Evolutionary conservation across 2,329 filamentous ascomycete genomes (phyloP).

Genomic region (Botrytis deweyae): DNA sequence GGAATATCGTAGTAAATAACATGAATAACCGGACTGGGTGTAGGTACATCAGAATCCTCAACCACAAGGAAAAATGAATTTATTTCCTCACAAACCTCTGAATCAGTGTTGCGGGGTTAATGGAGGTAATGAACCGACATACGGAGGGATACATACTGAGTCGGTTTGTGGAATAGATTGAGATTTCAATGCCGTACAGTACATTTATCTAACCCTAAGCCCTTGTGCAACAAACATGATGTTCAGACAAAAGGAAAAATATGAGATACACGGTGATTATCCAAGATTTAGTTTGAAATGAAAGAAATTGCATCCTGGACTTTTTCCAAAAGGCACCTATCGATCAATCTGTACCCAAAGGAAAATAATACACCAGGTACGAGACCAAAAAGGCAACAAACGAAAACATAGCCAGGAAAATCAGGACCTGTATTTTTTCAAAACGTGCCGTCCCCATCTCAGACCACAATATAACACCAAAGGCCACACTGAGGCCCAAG

Average conservation of each 20-base stretch:
- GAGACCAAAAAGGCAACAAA: not conserved
- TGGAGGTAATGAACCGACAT: not conserved
- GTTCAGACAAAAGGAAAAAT: not conserved
- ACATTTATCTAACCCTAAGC: not conserved
- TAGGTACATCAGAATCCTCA: not conserved
- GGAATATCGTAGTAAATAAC: constrained; percentile 1
- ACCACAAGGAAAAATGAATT: constrained; percentile 1
- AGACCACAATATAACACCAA: not conserved
- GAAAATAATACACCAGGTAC: not conserved
- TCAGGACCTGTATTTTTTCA: not conserved
- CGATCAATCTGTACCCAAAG: not conserved
- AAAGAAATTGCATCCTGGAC: not conserved
- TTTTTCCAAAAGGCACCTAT: not conserved
- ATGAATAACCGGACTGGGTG: not conserved
- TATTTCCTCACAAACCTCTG: not conserved
- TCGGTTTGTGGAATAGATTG: not conserved
- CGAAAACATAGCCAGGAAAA: not conserved
- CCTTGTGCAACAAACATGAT: not conserved
- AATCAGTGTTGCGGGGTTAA: not conserved
- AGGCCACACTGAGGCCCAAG: not conserved
- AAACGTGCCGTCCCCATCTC: not conserved
- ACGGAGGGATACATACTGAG: not conserved
- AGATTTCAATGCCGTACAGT: not conserved
- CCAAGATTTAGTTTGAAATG: not conserved
- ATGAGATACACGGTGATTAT: not conserved